Evolutionary conservation across 1,284 basidiomycete species (phyloP).

Genomic region (Volvariella volvacea): DNA sequence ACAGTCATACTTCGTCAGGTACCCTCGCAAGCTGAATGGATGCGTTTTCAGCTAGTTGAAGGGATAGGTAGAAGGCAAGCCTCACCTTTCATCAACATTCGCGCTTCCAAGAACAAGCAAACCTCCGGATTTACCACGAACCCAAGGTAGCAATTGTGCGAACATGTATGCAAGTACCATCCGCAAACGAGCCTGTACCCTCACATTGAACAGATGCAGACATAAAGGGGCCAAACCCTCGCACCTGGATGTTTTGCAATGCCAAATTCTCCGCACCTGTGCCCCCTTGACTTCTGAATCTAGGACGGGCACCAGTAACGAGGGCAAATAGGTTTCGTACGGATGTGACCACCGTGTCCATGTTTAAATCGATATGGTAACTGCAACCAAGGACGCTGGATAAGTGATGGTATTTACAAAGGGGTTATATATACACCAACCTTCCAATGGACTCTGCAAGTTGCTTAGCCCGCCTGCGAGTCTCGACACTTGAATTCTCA

Average conservation of each 20-base stretch:
- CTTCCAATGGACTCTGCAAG: conserved; percentile 87
- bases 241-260: conserved; percentile 92
- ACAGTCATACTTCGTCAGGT: conserved; percentile 97
- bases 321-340: conserved; percentile 79
- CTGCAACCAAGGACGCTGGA: conserved; percentile 29
- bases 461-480: conserved; percentile 79
- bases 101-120: conserved; percentile 93
- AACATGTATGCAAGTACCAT: conserved; percentile 99
- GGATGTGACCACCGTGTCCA: conserved; percentile 87
- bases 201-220: conserved; percentile 1
- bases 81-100: conserved; percentile 93
- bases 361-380: conserved; percentile 94
- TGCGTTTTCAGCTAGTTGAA: conserved; percentile 1
- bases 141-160: conserved; percentile 94
- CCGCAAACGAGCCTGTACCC: conserved; percentile 70
- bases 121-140: conserved; percentile 78
- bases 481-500: conserved; percentile 88
- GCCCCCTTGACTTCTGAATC: conserved; percentile 88
- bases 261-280: conserved; percentile 88
- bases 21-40: conserved; percentile 75
- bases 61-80: no score
- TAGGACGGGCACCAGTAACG: conserved; percentile 80
- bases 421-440: conserved; percentile 27
- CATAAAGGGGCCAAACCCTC: conserved; percentile 7
- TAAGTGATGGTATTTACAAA: not conserved